Evolutionary conservation across 176 grass and related monocot genomes (phyloP).

Genomic region (Ensete ventricosum): DNA sequence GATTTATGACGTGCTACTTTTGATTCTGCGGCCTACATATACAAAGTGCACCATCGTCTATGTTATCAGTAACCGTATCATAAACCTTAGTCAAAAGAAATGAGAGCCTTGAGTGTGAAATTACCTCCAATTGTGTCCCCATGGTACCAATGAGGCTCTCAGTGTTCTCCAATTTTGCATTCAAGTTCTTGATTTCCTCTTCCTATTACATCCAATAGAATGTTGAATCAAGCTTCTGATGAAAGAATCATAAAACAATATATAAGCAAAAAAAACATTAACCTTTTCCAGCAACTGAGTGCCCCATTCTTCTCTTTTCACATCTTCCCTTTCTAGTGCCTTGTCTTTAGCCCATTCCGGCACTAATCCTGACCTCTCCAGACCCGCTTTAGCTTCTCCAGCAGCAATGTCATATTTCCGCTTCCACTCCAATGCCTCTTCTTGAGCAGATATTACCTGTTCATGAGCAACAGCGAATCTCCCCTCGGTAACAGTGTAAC

Average conservation of each 20-base stretch:
- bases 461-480: constrained; percentile 54
- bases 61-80: neutral
- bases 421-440: constrained; percentile 66
- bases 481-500: constrained; percentile 41
- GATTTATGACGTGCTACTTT: constrained; percentile 33
- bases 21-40: constrained; percentile 41
- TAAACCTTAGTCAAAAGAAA: neutral
- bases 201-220: constrained; percentile 32
- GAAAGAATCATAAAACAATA: neutral
- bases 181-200: constrained; percentile 63
- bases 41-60: neutral
- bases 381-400: constrained; percentile 54
- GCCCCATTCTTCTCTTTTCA: constrained; percentile 47
- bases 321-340: constrained; percentile 63
- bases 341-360: constrained; percentile 60
- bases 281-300: constrained; percentile 59
- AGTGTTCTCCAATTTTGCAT: constrained; percentile 38
- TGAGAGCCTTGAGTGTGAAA: neutral
- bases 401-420: constrained; percentile 59
- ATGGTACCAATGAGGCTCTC: constrained; percentile 41
- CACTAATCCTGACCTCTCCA: constrained; percentile 53
- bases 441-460: constrained; percentile 47
- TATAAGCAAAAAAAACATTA: neutral
- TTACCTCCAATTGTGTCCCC: constrained; percentile 43
- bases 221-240: neutral